A percentile compares a stretch with the other conserved stretches of the same genome.
These are phyloP conservation scores for Metschnikowia drakensbergensis DNA, from an alignment of 805 yeast species.

Conservation along the genomic window DNA sequence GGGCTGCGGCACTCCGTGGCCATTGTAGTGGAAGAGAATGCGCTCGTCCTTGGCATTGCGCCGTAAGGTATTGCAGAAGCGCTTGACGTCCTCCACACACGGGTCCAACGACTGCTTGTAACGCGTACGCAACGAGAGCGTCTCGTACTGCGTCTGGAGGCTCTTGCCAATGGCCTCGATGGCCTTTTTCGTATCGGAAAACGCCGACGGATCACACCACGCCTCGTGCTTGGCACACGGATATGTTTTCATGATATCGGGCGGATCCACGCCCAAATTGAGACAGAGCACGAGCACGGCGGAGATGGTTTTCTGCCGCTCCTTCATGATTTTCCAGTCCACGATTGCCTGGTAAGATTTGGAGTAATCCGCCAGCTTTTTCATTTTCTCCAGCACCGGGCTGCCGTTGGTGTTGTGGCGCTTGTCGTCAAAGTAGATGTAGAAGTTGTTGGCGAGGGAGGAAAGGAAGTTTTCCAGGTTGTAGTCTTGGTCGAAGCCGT, in stretches of 20 bases:
- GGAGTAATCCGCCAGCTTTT: constrained; percentile 32
- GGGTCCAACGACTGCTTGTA: constrained; percentile 93
- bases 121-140: constrained; percentile 78
- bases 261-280: constrained; percentile 95
- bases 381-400: constrained; percentile 60
- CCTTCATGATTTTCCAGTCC: constrained; percentile 91
- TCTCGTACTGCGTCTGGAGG: constrained; percentile 84
- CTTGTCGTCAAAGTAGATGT: constrained; percentile 85
- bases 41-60: constrained; percentile 92
- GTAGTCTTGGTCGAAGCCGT: constrained; percentile 63
- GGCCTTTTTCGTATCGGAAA: constrained; percentile 84
- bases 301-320: constrained; percentile 85
- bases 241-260: constrained; percentile 87
- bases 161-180: constrained; percentile 87
- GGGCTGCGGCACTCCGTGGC: constrained; percentile 98
- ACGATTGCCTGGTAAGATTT: constrained; percentile 64
- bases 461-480: constrained; percentile 53
- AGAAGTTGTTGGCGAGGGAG: constrained; percentile 62
- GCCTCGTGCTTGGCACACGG: constrained; percentile 92
- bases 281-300: constrained; percentile 91
- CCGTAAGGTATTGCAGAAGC: constrained; percentile 84
- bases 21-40: constrained; percentile 90
- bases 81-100: constrained; percentile 88
- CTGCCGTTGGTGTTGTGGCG: constrained; percentile 88
- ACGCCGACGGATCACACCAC: constrained; percentile 84